Conservation (phyloP, 2,329 filamentous ascomycete species). For the Pestalotiopsis sp. region DNA sequence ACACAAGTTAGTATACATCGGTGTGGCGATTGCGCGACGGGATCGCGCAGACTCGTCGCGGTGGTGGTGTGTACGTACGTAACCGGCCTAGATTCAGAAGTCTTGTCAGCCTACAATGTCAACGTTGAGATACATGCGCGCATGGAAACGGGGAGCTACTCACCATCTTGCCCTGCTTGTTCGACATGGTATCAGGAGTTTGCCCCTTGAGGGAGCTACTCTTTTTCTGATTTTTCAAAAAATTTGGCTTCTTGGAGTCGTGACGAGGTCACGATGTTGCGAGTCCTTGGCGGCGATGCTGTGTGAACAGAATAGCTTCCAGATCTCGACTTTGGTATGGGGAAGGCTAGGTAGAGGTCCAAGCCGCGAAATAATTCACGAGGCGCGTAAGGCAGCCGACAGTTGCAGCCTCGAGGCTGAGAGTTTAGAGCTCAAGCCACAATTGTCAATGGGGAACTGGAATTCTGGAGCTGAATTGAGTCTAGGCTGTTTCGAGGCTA, state of each 20-base stretch:
- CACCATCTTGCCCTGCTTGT: conserved; percentile 99
- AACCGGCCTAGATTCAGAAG: conserved; percentile 62
- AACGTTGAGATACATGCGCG: conserved; percentile 48
- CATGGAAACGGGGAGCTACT: conserved; percentile 47
- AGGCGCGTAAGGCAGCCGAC: conserved; percentile 3
- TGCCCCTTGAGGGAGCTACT: conserved; percentile 42
- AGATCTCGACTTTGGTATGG: conserved; percentile 45
- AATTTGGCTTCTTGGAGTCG: conserved; percentile 45
- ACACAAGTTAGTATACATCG: conserved; percentile 26
- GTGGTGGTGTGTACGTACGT: conserved; percentile 56
- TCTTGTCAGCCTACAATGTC: conserved; percentile 63
- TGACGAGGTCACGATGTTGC: conserved; percentile 30
- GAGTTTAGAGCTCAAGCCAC: conserved; percentile 24
- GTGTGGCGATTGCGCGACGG: neutral
- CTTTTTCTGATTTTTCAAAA: conserved; percentile 39
- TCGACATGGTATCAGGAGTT: conserved; percentile 63
- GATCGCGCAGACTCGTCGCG: neutral
- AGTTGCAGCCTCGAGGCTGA: conserved; percentile 1
- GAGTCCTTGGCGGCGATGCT: conserved; percentile 38
- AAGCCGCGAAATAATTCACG: conserved; percentile 12
- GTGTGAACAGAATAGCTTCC: conserved; percentile 37
- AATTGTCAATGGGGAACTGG: conserved; percentile 2
- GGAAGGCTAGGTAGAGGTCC: neutral
- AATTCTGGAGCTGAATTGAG: neutral
- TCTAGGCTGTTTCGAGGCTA: conserved; percentile 1